Conservation (phyloP, 257 asterid genomes). For the Marsdenia floribunda region DNA sequence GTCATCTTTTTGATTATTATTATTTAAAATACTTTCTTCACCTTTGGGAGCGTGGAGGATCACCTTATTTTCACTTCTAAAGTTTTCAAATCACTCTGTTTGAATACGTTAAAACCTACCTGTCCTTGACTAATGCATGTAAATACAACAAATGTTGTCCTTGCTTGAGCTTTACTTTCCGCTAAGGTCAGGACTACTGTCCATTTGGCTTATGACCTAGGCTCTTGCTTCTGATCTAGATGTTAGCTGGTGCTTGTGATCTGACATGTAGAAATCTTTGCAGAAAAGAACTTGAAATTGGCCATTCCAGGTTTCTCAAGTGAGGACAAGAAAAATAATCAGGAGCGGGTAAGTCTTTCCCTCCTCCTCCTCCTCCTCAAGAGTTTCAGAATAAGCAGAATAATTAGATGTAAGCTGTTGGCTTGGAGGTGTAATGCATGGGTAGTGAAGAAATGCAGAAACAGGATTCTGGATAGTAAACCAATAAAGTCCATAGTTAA, state of each 20-base stretch:
- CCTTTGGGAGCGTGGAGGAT: neutral
- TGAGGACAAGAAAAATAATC: constrained; percentile 54
- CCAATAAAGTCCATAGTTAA: neutral
- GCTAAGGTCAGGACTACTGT: neutral
- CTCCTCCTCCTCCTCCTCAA: constrained; percentile 5
- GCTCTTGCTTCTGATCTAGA: neutral
- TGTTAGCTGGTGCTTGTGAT: constrained; percentile 11
- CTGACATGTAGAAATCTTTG: constrained; percentile 29
- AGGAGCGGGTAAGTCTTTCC: constrained; percentile 48
- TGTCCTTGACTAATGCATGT: neutral
- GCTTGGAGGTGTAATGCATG: neutral
- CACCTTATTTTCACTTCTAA: neutral
- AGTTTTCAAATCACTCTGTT: neutral
- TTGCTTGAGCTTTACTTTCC: neutral
- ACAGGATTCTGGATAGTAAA: neutral
- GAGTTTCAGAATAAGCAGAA: neutral
- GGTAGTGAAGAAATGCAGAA: neutral
- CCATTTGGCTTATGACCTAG: neutral
- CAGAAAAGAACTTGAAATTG: constrained; percentile 91
- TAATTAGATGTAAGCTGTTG: constrained; percentile 4
- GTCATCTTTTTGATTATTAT: neutral
- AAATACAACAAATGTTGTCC: neutral
- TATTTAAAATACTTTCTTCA: neutral
- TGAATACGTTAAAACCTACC: neutral
- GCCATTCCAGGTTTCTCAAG: constrained; percentile 82